These are phyloP conservation scores for Apiotrichum veenhuisii DNA, from an alignment of 1,284 basidiomycete genomes.

Conservation along the genomic window DNA sequence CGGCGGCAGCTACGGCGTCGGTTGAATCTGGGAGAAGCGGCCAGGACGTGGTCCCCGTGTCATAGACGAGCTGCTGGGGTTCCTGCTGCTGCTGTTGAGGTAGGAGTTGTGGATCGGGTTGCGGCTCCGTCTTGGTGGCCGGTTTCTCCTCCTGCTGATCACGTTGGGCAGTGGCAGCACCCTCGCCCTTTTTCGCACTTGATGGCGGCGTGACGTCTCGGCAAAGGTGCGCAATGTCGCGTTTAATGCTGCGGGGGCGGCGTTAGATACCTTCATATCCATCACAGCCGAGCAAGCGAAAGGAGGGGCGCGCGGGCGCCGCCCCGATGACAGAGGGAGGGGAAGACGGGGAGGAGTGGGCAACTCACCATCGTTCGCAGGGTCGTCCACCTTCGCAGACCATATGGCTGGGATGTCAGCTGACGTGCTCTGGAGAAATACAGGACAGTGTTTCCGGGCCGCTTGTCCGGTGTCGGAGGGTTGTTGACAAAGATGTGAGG, in stretches of 20 bases:
- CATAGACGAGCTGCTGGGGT: conserved; percentile 6
- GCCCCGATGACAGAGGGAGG: no score
- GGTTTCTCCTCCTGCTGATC: neutral
- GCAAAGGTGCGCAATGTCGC: conserved; percentile 85
- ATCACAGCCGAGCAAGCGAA: neutral
- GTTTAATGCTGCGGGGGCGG: conserved; percentile 65
- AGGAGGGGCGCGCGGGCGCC: no score
- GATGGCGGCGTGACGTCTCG: conserved; percentile 71
- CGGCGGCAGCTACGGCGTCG: neutral
- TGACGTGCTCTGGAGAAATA: neutral
- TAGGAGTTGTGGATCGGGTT: neutral
- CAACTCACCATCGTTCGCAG: conserved; percentile 78
- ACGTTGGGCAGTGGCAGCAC: neutral
- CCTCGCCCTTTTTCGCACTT: neutral
- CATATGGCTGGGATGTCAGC: conserved; percentile 54
- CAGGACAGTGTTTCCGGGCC: neutral
- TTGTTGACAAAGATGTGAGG: neutral
- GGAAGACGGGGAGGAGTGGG: no score
- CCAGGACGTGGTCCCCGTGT: conserved; percentile 27
- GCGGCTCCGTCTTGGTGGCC: neutral
- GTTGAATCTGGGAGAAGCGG: conserved; percentile 35
- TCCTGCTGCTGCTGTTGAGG: conserved; percentile 7
- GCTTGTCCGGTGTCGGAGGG: neutral
- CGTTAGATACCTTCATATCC: conserved; percentile 5
- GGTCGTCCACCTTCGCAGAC: conserved; percentile 81